Evolutionary conservation across 2,329 filamentous ascomycete genomes (phyloP).

Genomic region (Fusarium udum): DNA sequence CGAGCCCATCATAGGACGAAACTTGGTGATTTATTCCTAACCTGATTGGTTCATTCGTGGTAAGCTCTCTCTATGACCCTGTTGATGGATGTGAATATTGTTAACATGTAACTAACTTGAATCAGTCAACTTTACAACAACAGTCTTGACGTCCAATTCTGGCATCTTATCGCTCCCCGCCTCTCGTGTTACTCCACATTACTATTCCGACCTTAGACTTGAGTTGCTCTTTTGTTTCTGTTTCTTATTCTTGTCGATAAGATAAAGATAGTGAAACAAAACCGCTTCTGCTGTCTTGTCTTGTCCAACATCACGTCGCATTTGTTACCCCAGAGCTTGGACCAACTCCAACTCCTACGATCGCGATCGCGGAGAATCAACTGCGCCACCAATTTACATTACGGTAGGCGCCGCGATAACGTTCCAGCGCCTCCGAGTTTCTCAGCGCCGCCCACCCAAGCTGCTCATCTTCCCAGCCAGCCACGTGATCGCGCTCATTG

Average conservation of each 20-base stretch:
- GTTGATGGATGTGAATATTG: not conserved
- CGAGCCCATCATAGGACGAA: constrained; percentile 39
- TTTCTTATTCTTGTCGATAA: not conserved
- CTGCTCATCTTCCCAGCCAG: not conserved
- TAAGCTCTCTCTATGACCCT: constrained; percentile 14
- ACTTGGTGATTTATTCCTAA: constrained; percentile 4
- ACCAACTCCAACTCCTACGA: constrained; percentile 12
- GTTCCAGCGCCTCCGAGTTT: constrained; percentile 21
- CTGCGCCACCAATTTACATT: constrained; percentile 12
- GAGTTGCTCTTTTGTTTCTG: not conserved
- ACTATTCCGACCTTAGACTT: constrained; percentile 2
- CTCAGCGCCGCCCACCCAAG: not conserved
- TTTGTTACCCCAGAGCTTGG: constrained; percentile 22
- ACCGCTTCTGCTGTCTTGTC: not conserved
- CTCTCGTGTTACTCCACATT: constrained; percentile 27
- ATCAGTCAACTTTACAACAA: constrained; percentile 1
- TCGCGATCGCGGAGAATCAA: constrained; percentile 23
- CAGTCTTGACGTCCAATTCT: not conserved
- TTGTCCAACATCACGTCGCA: constrained; percentile 8
- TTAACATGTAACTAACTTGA: not conserved
- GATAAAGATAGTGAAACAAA: constrained; percentile 4
- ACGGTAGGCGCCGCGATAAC: constrained; percentile 23
- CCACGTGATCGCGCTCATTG: constrained; percentile 36
- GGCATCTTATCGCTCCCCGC: constrained; percentile 2
- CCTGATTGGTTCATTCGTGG: constrained; percentile 21